phyloP scores from a whole-genome alignment of 129 eudicot genomes.

The Arctium lappa region DNA sequence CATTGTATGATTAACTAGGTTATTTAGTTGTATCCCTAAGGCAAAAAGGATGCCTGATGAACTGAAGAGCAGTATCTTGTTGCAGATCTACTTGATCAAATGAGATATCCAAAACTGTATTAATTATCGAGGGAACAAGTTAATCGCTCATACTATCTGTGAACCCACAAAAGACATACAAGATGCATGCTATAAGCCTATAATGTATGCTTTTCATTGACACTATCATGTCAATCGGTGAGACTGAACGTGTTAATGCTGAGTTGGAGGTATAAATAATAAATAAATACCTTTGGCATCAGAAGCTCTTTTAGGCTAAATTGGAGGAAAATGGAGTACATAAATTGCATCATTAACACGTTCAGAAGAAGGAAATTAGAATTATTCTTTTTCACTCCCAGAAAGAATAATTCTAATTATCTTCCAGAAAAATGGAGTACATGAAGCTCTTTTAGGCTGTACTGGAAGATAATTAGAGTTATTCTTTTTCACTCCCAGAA shows the following conservation, averaged over 20 bases:
- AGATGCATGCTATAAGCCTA: neutral
- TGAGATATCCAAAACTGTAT: neutral
- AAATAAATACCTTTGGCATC: neutral
- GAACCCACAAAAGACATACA: neutral
- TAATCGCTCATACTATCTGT: neutral
- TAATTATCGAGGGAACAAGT: neutral
- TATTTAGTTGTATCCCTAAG: neutral
- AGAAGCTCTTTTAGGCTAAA: neutral
- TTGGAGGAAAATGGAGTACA: neutral
- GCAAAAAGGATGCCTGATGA: neutral
- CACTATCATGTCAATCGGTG: neutral
- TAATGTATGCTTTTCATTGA: neutral
- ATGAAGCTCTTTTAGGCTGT: neutral
- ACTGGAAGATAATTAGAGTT: neutral
- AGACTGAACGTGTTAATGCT: neutral
- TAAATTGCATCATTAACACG: neutral
- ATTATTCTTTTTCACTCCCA: neutral
- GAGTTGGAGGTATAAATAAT: neutral
- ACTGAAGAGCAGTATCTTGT: neutral
- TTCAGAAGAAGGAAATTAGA: neutral
- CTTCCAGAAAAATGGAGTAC: neutral
- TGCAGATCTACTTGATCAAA: neutral
- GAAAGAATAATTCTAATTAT: neutral
- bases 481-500: neutral
- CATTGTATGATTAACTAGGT: neutral